phyloP scores from a whole-genome alignment of 2,329 filamentous ascomycete genomes.

The Xylariaceae sp. region DNA sequence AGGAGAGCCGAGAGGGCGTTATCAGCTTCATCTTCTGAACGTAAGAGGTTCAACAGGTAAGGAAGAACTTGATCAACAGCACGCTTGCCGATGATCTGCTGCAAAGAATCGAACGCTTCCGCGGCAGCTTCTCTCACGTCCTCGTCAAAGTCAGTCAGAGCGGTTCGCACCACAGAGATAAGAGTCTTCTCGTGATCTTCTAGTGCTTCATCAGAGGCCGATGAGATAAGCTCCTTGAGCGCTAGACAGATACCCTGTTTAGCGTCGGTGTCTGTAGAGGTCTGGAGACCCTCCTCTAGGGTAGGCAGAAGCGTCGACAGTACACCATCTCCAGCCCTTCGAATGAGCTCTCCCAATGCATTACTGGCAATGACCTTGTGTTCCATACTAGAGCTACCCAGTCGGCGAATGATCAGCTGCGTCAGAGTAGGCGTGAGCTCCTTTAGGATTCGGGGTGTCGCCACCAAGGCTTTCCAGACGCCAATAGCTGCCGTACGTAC shows the following conservation, averaged over 20 bases:
- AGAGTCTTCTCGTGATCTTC: constrained; percentile 94
- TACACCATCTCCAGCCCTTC: constrained; percentile 92
- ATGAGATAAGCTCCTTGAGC: constrained; percentile 84
- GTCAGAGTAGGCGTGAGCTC: constrained; percentile 93
- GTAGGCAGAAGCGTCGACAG: constrained; percentile 83
- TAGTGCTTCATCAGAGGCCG: constrained; percentile 79
- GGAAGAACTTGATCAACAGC: constrained; percentile 94
- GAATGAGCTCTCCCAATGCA: constrained; percentile 90
- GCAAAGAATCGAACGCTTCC: constrained; percentile 92
- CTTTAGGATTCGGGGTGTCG: constrained; percentile 85
- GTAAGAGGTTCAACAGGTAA: constrained; percentile 81
- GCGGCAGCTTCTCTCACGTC: constrained; percentile 94
- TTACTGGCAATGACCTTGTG: constrained; percentile 99
- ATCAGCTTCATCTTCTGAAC: constrained; percentile 79
- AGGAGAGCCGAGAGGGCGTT: constrained; percentile 89
- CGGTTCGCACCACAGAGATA: constrained; percentile 88
- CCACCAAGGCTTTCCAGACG: constrained; percentile 96
- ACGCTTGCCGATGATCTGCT: constrained; percentile 88
- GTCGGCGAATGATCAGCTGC: constrained; percentile 85
- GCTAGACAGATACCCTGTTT: constrained; percentile 98
- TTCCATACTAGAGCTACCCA: constrained; percentile 95
- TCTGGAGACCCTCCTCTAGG: constrained; percentile 83
- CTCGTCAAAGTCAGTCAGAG: constrained; percentile 80
- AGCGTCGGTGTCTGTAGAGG: constrained; percentile 82
- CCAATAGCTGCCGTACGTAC: constrained; percentile 85